A percentile compares a stretch with the other conserved stretches of the same genome.
These are phyloP conservation scores for Clathrospora elynae DNA, from an alignment of 2,329 filamentous ascomycete species.

Conservation along the genomic window DNA sequence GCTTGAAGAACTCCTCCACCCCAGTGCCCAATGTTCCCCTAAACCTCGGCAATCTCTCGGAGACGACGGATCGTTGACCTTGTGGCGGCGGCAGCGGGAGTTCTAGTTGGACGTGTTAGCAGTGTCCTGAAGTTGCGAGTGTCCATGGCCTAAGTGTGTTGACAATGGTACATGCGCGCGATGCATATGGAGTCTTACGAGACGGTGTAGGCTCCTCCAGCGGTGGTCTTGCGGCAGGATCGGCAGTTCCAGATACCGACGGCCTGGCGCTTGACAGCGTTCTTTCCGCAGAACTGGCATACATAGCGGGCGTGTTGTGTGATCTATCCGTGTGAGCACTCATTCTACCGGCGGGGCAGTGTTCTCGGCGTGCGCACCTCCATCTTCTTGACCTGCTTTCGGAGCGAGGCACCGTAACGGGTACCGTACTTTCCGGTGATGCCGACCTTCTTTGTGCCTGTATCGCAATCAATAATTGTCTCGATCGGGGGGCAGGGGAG, in stretches of 20 bases:
- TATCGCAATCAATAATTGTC: constrained; percentile 27
- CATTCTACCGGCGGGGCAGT: constrained; percentile 9
- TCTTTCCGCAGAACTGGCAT: constrained; percentile 95
- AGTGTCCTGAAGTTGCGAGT: constrained; percentile 5
- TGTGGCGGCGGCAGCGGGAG: constrained; percentile 89
- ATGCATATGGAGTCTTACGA: constrained; percentile 69
- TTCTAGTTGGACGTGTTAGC: constrained; percentile 61
- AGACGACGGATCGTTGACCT: constrained; percentile 96
- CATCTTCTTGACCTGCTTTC: constrained; percentile 99
- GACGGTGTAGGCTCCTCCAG: constrained; percentile 92
- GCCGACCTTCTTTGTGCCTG: constrained; percentile 71
- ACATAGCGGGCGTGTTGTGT: constrained; percentile 95
- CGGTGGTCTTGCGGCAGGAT: constrained; percentile 91
- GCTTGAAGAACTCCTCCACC: constrained; percentile 44
- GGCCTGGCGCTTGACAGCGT: constrained; percentile 83
- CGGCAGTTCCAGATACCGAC: constrained; percentile 98
- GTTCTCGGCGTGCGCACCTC: constrained; percentile 56
- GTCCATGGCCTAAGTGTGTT: not conserved
- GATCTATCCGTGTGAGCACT: constrained; percentile 59
- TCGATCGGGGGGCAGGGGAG: constrained; percentile 13
- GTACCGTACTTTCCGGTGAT: constrained; percentile 98
- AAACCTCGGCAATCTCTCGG: constrained; percentile 96
- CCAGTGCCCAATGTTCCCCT: constrained; percentile 51
- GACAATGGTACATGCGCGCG: not conserved
- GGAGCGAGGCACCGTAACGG: constrained; percentile 97